Evolutionary conservation across 2,329 filamentous ascomycete genomes (phyloP), one percentile per base, ranked within the genome.

Genomic region (Neonectria magnoliae): DNA sequence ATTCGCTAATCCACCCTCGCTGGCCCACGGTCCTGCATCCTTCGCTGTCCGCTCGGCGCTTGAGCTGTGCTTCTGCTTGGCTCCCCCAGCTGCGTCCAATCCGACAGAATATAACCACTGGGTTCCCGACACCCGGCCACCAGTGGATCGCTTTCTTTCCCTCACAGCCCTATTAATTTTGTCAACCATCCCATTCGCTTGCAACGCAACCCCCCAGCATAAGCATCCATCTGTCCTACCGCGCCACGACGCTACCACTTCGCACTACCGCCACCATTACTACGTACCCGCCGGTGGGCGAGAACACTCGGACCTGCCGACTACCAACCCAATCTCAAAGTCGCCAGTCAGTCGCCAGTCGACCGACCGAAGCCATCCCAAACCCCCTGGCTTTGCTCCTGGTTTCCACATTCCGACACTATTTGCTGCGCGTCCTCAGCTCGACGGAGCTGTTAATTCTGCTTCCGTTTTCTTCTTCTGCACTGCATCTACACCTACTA

Each of bases 11-110:
- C 57, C 66, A 48, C 50, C 60, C 53, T 60, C 58, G 56, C 64
- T 70, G 71, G 71, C 70, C 72, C 72, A 74, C 71, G 71, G 69
- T 64, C 70, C 67, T 71, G 72, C 72, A 72, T 71, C 63, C 63
- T 67, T 65, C 66, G 57, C 59, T 74, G 72, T 74, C 67, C 64
- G 68, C 56, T 70, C 68, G 71, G 71, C 70, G 69, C 71, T 71
- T 65, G 62, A 65, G 47, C 67, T 71, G 62, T 64, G 48, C 52
- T 68, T 42, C 25, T 50, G 45, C 70, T 62, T 63, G 62, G 53
- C 52, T 68, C 48, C 60, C 13, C 59, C 59, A n/a, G 61, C 50
- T 67, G 56, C 61, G 59, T 42, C 57, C 54, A 64, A 51, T 57
- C n/a, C n/a, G n/a, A n/a, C n/a, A n/a, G n/a, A 64, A 57, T 52